Base-by-base conservation (phyloP, 495 filamentous ascomycete genomes). In the Durotheca rogersii region DNA sequence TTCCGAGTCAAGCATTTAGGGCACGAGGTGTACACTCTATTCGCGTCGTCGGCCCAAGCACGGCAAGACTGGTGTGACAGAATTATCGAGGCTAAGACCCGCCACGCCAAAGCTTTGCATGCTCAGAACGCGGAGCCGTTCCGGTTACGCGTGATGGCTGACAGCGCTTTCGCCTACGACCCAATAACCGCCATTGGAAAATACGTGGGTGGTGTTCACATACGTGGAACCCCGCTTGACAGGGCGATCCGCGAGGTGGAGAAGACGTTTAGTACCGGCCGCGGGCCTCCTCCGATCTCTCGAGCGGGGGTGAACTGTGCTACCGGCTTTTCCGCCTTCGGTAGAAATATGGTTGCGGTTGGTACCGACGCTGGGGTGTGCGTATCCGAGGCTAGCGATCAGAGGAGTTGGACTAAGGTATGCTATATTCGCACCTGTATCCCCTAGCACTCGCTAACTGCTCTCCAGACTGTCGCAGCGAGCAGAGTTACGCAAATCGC, bases 1-100 rank as follows among this genome's bases (percentile, higher is more conserved):
- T 97, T 99, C 80, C 85, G 84, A 51, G 84, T 99, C 66, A 96
- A 95, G 67, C 94, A 99, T 71, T 80, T 99, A n/a, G 93, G 93
- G 6, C 85, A 90, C 43, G 87, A 90, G 46, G 78, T 81, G 4
- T 97, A 95, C 65, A 94, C 85, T 2, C 78, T 99, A 2, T 97
- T 93, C 56, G 90, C 92, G 1, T 79, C 83, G 19, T 82, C 80
- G 1, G 78, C 83, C 1, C 76, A 83, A 46, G 86, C 83, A 51
- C 80, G 93, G 37, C 76, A 82, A 47, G 88, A 94, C 15, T 99
- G 93, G 93, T 95, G 89, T 58, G 81, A 85, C 25, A 94, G 89
- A 70, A 95, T 99, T 58, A 83, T 90, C 19, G 86, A 93, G 58
- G 93, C 93, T 6, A 97, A 99, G 71, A 94, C 90, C 3, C 82